Conservation (phyloP, 495 filamentous ascomycete species). For the Thermothielavioides terrestris region DNA sequence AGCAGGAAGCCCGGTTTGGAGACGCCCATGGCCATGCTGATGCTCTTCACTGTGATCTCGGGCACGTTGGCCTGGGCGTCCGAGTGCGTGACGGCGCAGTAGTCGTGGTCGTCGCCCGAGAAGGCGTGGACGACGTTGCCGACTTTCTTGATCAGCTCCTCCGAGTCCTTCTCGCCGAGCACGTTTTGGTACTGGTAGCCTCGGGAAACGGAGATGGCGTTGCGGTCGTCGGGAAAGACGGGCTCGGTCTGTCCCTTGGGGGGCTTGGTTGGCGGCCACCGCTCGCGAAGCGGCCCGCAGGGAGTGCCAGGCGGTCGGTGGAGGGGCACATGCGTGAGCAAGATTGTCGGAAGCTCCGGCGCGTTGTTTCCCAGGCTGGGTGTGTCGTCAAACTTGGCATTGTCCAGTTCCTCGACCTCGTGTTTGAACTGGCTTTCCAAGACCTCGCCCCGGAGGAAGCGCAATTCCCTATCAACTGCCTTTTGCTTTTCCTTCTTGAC, state of each 20-base stretch:
- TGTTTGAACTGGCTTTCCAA: conserved; percentile 45
- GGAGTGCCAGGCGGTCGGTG: conserved; percentile 73
- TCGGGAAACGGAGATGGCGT: conserved; percentile 60
- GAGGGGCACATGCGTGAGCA: conserved; percentile 86
- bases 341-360: conserved; percentile 65
- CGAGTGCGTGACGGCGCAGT: conserved; percentile 81
- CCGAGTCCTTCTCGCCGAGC: conserved; percentile 62
- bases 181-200: conserved; percentile 99
- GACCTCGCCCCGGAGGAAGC: conserved; percentile 40
- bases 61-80: conserved; percentile 52
- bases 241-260: conserved; percentile 46
- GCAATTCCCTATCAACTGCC: conserved; percentile 48
- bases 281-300: conserved; percentile 84
- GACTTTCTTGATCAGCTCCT: conserved; percentile 58
- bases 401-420: conserved; percentile 40
- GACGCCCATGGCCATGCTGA: conserved; percentile 97
- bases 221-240: conserved; percentile 60
- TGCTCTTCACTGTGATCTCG: conserved; percentile 91
- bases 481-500: conserved; percentile 45
- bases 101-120: conserved; percentile 97
- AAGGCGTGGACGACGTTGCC: conserved; percentile 75
- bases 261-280: conserved; percentile 58
- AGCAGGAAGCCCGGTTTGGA: conserved; percentile 78
- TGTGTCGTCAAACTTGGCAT: conserved; percentile 31
- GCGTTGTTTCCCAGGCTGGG: conserved; percentile 31